Base-by-base conservation (phyloP, 75 land plant species). In the Pinus tabuliformis region DNA sequence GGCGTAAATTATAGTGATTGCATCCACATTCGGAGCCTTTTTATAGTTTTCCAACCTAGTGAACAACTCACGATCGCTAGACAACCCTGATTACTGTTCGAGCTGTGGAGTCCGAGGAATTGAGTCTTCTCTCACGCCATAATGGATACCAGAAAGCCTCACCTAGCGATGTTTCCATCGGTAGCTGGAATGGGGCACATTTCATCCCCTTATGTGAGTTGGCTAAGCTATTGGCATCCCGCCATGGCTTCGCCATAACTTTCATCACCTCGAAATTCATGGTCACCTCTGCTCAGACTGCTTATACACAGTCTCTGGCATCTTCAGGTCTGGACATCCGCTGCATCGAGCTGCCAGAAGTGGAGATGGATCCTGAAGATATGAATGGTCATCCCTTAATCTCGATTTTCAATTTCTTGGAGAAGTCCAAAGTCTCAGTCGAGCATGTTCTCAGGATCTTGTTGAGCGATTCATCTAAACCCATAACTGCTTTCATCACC, bases 181-280 rank as follows among this genome's bases (percentile, higher is more conserved):
- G 9, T n/a, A 1, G 87, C 89, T 0, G 86, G 90, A 30, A 82
- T 82, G 76, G 91, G 93, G 21, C 93, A 91, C 84, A 72, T 89
- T n/a, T n/a, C 24, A 83, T 82, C 75, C 91, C 95, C 5, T 54
- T 93, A 36, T 33, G 77, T 15, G 88, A 92, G 73, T 74, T 91
- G 33, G 83, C 88, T 39, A 88, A 81, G 78, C 83, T 74, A 4
- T 82, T 92, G 57, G 78, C 88, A 78, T 30, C 3, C 59, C 58
- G 24, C 28, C 78, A 83, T 62, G 24, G 58, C 18, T 80, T 90
- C 75, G 12, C 72, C 0, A 72, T 88, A 74, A 88, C 95, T 39
- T 68, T 68, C 71, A 68, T 68, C 14, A 68, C 71, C 21, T 4
- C 52, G 2, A 9, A 21, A 21, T 39, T 33, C 52, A 3, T 39